Evolutionary conservation across 2,329 filamentous ascomycete species (phyloP), one percentile per base, ranked within the genome.

Genomic region (Talaromyces piceae): DNA sequence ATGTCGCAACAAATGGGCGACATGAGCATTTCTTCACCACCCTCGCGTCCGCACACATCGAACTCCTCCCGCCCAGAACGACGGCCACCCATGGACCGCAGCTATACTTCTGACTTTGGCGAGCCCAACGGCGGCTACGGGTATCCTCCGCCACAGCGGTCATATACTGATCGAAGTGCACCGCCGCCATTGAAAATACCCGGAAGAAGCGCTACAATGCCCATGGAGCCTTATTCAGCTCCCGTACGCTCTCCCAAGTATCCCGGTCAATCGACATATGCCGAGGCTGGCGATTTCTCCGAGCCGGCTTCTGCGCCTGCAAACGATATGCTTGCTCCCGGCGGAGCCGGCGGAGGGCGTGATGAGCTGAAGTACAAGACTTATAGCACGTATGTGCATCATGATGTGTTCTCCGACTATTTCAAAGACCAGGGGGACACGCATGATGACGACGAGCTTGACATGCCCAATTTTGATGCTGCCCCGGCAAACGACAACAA

Each of bases 401-500:
- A 70, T 41, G 68, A 74, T 23, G 73, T 73, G 41, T 57, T 79
- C 39, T 75, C 76, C 31, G 74, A 74, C 50, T 70, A 81, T 49
- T 78, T 78, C 52, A 76, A 77, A 61, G 70, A 59, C 70, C 75
- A 59, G 68, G 75, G 58, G 13, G 49, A 41, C 22, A 41, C 37
- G 27, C 50, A 53, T 5, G 50, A 65, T 31, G 59, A 65, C 47
- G 77, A 80, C 47, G 77, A 80, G 45, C 73, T 74, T 16, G 80
- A 83, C 45, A 83, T 84, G 79, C 81, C 81, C 2, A 78, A 84
- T 57, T 84, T 84, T 57, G 79, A 82, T 60, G 77, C 76, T 2
- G 75, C 78, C 54, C 69, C 73, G n/a, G 16, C 45, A 4, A 48
- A 49, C 12, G 49, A 54, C 5, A 18, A 37, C 16, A 43, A 43